Conservation (phyloP, 2,329 filamentous ascomycete species). For the Diplocarpon rosae region DNA sequence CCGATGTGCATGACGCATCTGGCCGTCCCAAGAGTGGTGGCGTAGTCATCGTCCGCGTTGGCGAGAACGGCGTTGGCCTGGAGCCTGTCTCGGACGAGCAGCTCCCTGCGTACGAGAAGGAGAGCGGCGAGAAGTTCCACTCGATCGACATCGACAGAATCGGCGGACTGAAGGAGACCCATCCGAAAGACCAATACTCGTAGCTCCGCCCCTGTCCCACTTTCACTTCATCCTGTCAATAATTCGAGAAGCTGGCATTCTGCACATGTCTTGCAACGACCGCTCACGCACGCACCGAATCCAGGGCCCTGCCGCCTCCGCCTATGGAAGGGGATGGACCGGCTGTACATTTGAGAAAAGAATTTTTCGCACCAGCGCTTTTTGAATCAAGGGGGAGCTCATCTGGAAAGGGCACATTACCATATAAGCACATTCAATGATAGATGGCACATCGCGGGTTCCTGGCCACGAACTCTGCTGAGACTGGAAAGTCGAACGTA, state of each 20-base stretch:
- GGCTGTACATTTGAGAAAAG: neutral
- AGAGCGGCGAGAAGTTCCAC: constrained; percentile 70
- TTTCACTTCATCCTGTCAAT: constrained; percentile 3
- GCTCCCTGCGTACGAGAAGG: constrained; percentile 82
- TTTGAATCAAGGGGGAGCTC: constrained; percentile 1
- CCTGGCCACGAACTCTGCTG: too few relatives aligned
- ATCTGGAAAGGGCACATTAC: neutral
- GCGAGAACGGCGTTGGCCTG: constrained; percentile 76
- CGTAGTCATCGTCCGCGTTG: constrained; percentile 84
- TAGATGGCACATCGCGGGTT: neutral
- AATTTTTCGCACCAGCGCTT: constrained; percentile 2
- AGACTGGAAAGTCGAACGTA: too few relatives aligned
- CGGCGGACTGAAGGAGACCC: constrained; percentile 86
- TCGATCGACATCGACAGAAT: constrained; percentile 91
- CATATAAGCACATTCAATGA: neutral
- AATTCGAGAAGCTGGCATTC: constrained; percentile 2
- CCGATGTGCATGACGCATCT: constrained; percentile 80
- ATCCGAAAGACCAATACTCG: constrained; percentile 21
- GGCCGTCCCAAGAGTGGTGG: constrained; percentile 75
- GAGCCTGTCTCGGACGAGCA: constrained; percentile 69
- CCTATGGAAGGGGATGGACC: neutral
- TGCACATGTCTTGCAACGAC: constrained; percentile 7
- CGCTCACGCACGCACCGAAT: neutral
- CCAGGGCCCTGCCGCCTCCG: too few relatives aligned
- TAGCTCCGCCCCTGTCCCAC: constrained; percentile 8